These are phyloP conservation scores for Aureobasidium lini DNA, from an alignment of 2,329 filamentous ascomycete species.

Conservation along the genomic window DNA sequence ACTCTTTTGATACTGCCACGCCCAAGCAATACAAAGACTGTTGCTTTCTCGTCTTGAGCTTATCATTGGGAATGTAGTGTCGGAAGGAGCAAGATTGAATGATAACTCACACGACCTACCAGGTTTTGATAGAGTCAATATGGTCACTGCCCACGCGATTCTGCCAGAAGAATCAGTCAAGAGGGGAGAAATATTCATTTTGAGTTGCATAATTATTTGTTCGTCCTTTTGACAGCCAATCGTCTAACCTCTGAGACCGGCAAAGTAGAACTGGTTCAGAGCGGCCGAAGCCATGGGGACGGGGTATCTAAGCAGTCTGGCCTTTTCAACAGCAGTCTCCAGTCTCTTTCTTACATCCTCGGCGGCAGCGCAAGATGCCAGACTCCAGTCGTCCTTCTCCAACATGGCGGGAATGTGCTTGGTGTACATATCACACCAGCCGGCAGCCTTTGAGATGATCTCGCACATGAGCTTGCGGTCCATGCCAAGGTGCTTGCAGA, in stretches of 20 bases:
- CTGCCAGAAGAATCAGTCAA: no score
- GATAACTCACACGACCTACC: no score
- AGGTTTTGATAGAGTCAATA: no score
- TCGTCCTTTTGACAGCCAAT: neutral
- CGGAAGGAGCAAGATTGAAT: no score
- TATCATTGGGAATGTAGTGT: no score
- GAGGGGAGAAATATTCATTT: no score
- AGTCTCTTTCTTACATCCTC: conserved; percentile 33
- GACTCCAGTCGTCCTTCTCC: conserved; percentile 27
- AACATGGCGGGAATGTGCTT: conserved; percentile 29
- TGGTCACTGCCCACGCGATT: no score
- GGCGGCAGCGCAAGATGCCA: conserved; percentile 31
- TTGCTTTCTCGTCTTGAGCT: no score
- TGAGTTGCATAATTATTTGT: no score
- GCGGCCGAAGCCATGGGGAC: conserved; percentile 29
- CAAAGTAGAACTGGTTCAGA: conserved; percentile 29
- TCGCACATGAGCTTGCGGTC: conserved; percentile 39
- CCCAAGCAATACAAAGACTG: no score
- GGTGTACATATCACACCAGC: conserved; percentile 39
- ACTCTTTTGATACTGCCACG: no score
- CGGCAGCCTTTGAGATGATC: conserved; percentile 42
- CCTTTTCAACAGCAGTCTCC: conserved; percentile 35
- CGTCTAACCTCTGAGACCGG: conserved; percentile 17
- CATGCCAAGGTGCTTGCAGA: conserved; percentile 39
- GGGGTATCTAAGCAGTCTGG: conserved; percentile 25